Conservation (phyloP, 2,329 filamentous ascomycete species). For the Lachnellula occidentalis region DNA sequence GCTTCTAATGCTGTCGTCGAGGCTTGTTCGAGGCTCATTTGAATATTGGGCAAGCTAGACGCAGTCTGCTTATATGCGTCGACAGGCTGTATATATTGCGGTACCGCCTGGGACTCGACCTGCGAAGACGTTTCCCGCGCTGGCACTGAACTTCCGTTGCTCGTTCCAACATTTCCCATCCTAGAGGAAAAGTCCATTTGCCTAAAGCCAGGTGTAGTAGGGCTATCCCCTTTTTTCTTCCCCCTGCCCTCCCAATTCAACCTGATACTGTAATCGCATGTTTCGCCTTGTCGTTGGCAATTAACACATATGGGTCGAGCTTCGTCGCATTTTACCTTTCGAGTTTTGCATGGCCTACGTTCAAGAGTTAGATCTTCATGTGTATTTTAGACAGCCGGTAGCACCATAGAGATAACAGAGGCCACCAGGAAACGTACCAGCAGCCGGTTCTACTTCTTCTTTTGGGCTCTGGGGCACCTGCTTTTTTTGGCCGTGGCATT, state of each 20-base stretch:
- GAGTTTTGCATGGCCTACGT: slow-evolving; percentile 68
- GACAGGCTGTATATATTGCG: background rate
- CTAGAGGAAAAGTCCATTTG: slow-evolving; percentile 14
- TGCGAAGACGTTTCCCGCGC: background rate
- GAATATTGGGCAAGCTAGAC: background rate
- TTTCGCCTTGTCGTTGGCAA: slow-evolving; percentile 65
- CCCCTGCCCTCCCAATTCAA: slow-evolving; percentile 75
- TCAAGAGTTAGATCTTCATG: slow-evolving; percentile 2
- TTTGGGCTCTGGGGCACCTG: slow-evolving; percentile 59
- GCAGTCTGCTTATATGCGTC: background rate
- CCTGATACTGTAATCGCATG: slow-evolving; percentile 75
- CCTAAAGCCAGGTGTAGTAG: background rate
- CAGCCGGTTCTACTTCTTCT: slow-evolving; percentile 63
- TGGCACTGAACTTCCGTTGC: background rate
- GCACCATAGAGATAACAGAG: background rate
- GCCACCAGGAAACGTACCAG: slow-evolving; percentile 43
- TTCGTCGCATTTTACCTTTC: slow-evolving; percentile 78
- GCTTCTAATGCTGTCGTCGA: background rate
- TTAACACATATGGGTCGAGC: slow-evolving; percentile 68
- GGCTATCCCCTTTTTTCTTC: slow-evolving; percentile 47
- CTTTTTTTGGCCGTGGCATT: slow-evolving; percentile 64
- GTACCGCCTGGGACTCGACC: background rate
- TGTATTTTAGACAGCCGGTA: background rate
- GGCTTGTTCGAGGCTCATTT: background rate
- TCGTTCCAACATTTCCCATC: slow-evolving; percentile 2